Evolutionary conservation across 345 rosid genomes (phyloP), one percentile per base, ranked within the genome.

Genomic region (Camelina neglecta): DNA sequence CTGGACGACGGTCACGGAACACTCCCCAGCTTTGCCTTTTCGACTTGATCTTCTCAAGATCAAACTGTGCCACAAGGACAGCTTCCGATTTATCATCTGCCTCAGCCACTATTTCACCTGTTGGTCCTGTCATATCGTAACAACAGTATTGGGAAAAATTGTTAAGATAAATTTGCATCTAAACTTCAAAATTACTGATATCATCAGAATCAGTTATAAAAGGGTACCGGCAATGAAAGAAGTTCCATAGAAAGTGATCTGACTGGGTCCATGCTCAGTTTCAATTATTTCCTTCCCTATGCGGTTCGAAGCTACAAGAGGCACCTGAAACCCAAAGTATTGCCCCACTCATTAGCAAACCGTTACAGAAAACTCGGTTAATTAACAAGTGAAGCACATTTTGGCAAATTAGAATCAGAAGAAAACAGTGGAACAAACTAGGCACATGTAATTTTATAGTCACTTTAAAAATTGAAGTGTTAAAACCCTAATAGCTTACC

Each of bases 11-110:
- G 80, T 95, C 98, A 56, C 94, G 93, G 78, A 92, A 95, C 61
- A 92, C 81, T 16, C 94, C 98, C 98, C 99, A 92, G 45, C 99
- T 75, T 79, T 83, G 86, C 76, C 99, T 86, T 82, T 86, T 92
- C 2, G 71, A 60, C 79, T 88, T 95, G 69, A 92, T 87, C 81
- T 73, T 83, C 38, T 83, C 90, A 2, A 92, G 93, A 84, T 95
- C 93, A 72, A 95, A 92, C 69, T 80, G 67, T 23, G 98, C 96
- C 73, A 92, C 79, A 8, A 95, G 91, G 76, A 95, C 82, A 3
- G 88, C 90, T 77, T 92, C 98, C 44, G 88, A 78, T 78, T 86
- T 87, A 65, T 92, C 93, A 78, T 83, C 85, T 13, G 97, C 96
- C 73, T 77, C 74, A 3, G 87, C 87, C 56, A 90, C 89, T 8